Evolutionary conservation across 495 filamentous ascomycete species (phyloP).

Genomic region (Beverwykella pulmonaria): DNA sequence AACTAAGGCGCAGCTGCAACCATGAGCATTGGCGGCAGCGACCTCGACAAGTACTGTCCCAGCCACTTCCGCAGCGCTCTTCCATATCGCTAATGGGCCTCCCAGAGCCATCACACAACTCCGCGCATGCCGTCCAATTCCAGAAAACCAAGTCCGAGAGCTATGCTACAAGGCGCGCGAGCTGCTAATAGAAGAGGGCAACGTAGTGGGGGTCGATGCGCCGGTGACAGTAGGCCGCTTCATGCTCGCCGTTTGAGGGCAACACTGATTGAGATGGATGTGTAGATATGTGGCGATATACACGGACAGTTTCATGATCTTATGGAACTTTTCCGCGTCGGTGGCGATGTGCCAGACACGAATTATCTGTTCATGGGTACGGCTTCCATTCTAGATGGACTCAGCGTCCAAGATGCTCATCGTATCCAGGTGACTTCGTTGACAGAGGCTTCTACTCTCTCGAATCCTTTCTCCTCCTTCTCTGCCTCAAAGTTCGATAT

Average conservation of each 20-base stretch:
- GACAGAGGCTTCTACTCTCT: slow-evolving; percentile 98
- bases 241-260: background rate
- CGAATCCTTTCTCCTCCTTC: slow-evolving; percentile 90
- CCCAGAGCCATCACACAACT: slow-evolving; percentile 87
- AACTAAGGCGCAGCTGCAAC: slow-evolving; percentile 11
- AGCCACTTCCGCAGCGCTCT: background rate
- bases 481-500: slow-evolving; percentile 96
- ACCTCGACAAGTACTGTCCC: slow-evolving; percentile 34
- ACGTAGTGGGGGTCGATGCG: slow-evolving; percentile 93
- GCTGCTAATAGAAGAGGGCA: slow-evolving; percentile 95
- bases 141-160: slow-evolving; percentile 91
- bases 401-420: slow-evolving; percentile 1
- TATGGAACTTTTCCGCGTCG: slow-evolving; percentile 97
- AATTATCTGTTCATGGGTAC: slow-evolving; percentile 82
- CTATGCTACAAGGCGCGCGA: slow-evolving; percentile 97
- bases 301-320: slow-evolving; percentile 83
- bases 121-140: slow-evolving; percentile 93
- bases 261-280: background rate
- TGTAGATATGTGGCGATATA: slow-evolving; percentile 93
- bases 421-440: slow-evolving; percentile 80
- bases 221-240: slow-evolving; percentile 73
- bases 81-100: slow-evolving; percentile 11
- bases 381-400: background rate
- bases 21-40: slow-evolving; percentile 40
- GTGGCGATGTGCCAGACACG: slow-evolving; percentile 95